These are phyloP conservation scores for Myrica gale DNA, from an alignment of 306 rosid genomes.

Conservation along the genomic window DNA sequence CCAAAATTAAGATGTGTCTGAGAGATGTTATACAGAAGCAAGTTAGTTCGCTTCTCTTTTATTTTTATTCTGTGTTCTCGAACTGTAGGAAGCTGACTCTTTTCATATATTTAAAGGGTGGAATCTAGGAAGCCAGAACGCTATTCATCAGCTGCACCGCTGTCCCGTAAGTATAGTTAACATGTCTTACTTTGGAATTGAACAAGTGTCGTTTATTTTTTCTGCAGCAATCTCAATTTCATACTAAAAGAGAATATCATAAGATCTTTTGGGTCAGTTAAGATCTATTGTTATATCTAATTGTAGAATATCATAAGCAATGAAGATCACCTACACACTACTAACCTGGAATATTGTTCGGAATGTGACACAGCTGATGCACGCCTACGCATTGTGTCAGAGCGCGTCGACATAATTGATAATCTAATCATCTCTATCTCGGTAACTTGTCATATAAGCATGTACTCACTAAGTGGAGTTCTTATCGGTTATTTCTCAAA, in stretches of 20 bases:
- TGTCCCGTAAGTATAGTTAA: constrained; percentile 73
- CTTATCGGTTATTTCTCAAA: constrained; percentile 15
- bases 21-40: neutral
- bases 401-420: constrained; percentile 82
- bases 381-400: constrained; percentile 89
- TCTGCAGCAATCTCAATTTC: constrained; percentile 10
- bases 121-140: constrained; percentile 97
- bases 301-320: constrained; percentile 16
- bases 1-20: neutral
- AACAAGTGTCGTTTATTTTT: neutral
- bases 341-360: constrained; percentile 20
- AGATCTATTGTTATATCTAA: constrained; percentile 1
- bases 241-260: neutral
- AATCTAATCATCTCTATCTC: constrained; percentile 83
- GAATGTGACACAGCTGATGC: constrained; percentile 73
- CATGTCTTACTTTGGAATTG: constrained; percentile 21
- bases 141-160: constrained; percentile 95
- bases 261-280: constrained; percentile 13
- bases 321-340: constrained; percentile 13
- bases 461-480: constrained; percentile 14
- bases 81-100: constrained; percentile 41
- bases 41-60: constrained; percentile 5
- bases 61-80: constrained; percentile 5
- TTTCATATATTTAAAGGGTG: constrained; percentile 67
- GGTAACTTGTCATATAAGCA: constrained; percentile 50